Evolutionary conservation across 2,329 filamentous ascomycete genomes (phyloP).

Genomic region (Alternaria ventricosa): DNA sequence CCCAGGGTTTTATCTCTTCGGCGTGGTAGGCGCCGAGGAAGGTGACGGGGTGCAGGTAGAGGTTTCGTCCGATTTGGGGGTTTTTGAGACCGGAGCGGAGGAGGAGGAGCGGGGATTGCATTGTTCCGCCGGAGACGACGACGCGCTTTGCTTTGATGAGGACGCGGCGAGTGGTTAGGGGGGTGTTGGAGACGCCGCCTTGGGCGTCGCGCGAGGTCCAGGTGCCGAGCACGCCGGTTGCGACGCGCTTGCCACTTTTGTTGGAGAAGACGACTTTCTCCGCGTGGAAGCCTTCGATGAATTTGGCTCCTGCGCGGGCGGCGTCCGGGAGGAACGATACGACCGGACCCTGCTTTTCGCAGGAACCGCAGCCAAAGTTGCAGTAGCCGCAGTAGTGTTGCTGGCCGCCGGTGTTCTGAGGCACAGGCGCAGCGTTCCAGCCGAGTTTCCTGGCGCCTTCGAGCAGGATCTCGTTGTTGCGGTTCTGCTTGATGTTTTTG

Average conservation of each 20-base stretch:
- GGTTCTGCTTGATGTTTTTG: conserved; percentile 73
- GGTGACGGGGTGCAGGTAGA: conserved; percentile 78
- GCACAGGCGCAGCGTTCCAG: conserved; percentile 71
- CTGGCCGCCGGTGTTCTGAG: conserved; percentile 78
- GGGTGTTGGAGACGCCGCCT: conserved; percentile 63
- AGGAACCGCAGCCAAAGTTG: conserved; percentile 65
- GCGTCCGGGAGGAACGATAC: conserved; percentile 82
- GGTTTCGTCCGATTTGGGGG: conserved; percentile 78
- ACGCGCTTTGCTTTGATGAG: conserved; percentile 80
- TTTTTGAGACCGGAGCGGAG: conserved; percentile 82
- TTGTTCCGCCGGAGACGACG: conserved; percentile 75
- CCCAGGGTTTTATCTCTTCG: conserved; percentile 67
- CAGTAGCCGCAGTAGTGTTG: conserved; percentile 76
- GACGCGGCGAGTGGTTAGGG: conserved; percentile 65
- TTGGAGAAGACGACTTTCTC: conserved; percentile 73
- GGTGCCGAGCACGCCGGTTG: conserved; percentile 73
- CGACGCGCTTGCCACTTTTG: conserved; percentile 60
- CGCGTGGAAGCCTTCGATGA: conserved; percentile 82
- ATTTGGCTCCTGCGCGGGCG: conserved; percentile 75
- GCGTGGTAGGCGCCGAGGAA: conserved; percentile 67
- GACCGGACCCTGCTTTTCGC: conserved; percentile 79
- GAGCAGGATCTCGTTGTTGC: conserved; percentile 72
- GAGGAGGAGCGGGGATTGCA: conserved; percentile 79
- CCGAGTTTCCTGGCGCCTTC: conserved; percentile 78
- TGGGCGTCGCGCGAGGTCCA: conserved; percentile 76